Percentiles rank a stretch among this genome's conserved stretches.
These are phyloP conservation scores for Dispira simplex DNA, from an alignment of 192 early-diverging fungal species.

Conservation along the genomic window DNA sequence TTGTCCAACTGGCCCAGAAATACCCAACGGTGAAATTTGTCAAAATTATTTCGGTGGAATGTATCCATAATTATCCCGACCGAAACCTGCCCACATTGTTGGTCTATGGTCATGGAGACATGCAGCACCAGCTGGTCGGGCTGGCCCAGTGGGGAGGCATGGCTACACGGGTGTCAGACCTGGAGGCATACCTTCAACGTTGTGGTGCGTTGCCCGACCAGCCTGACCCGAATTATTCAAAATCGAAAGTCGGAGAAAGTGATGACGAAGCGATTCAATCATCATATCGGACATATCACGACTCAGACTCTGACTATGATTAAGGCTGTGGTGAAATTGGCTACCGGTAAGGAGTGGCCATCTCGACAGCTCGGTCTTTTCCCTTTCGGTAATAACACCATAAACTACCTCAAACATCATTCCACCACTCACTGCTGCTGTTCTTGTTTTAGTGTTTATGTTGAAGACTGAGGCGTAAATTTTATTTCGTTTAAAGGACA, in stretches of 20 bases:
- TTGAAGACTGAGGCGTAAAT: too few species aligned
- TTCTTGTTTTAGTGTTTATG: too few species aligned
- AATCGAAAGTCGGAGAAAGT: conserved; percentile 24
- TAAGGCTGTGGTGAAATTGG: too few species aligned
- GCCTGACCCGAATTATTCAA: conserved; percentile 12
- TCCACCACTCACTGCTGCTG: too few species aligned
- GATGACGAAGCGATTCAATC: conserved; percentile 13
- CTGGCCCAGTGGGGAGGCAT: conserved; percentile 65
- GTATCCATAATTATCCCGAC: conserved; percentile 94
- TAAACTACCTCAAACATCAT: too few species aligned
- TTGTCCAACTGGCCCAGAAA: conserved; percentile 53
- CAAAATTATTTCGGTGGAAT: conserved; percentile 84
- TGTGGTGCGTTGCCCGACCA: background rate
- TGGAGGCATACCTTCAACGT: background rate
- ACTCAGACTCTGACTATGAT: too few species aligned
- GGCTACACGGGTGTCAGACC: conserved; percentile 37
- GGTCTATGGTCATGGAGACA: conserved; percentile 79
- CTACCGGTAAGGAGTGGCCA: too few species aligned
- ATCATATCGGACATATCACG: too few species aligned
- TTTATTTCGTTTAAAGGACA: too few species aligned
- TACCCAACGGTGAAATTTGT: conserved; percentile 86
- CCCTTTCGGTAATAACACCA: too few species aligned
- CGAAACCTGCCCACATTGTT: conserved; percentile 75
- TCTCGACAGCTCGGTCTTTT: too few species aligned
- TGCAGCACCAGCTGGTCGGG: conserved; percentile 70